These are phyloP conservation scores for Nakazawaea peltata DNA, from an alignment of 805 yeast genomes.

Conservation along the genomic window DNA sequence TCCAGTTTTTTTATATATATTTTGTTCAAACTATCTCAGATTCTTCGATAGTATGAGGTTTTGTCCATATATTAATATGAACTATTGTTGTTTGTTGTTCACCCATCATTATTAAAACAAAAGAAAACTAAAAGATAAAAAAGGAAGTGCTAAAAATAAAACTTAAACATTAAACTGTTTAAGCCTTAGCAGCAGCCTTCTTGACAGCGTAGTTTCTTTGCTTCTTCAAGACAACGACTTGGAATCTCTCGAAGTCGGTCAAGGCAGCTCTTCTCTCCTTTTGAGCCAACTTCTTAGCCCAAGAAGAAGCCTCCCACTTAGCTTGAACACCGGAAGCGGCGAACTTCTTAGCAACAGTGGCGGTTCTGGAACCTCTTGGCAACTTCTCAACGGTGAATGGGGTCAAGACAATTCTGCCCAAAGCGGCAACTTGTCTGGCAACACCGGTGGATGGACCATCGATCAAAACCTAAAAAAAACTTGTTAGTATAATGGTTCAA, in stretches of 20 bases:
- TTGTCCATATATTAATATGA: too few relatives aligned
- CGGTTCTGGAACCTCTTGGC: conserved; percentile 93
- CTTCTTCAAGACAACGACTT: conserved; percentile 94
- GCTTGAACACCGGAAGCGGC: conserved; percentile 78
- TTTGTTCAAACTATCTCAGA: too few relatives aligned
- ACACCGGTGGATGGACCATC: conserved; percentile 92
- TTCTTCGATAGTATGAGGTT: too few relatives aligned
- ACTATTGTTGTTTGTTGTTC: too few relatives aligned
- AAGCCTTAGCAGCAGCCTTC: conserved; percentile 96
- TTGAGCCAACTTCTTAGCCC: conserved; percentile 98
- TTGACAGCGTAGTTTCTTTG: conserved; percentile 93
- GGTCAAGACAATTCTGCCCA: conserved; percentile 87
- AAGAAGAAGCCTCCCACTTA: conserved; percentile 88
- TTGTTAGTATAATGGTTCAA: conserved; percentile 25
- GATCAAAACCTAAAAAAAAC: conserved; percentile 58
- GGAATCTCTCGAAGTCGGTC: conserved; percentile 99
- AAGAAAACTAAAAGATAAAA: too few relatives aligned
- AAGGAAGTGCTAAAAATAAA: too few relatives aligned
- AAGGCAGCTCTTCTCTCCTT: conserved; percentile 89
- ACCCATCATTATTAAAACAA: too few relatives aligned
- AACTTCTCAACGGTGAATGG: conserved; percentile 78
- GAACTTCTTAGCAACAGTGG: conserved; percentile 87
- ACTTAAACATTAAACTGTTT: too few relatives aligned
- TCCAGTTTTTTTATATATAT: too few relatives aligned
- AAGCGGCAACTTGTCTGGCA: conserved; percentile 85